A percentile compares a stretch with the other conserved stretches of the same genome.
phyloP scores from a whole-genome alignment of 139 green algal species.

The Micromonas commoda region DNA sequence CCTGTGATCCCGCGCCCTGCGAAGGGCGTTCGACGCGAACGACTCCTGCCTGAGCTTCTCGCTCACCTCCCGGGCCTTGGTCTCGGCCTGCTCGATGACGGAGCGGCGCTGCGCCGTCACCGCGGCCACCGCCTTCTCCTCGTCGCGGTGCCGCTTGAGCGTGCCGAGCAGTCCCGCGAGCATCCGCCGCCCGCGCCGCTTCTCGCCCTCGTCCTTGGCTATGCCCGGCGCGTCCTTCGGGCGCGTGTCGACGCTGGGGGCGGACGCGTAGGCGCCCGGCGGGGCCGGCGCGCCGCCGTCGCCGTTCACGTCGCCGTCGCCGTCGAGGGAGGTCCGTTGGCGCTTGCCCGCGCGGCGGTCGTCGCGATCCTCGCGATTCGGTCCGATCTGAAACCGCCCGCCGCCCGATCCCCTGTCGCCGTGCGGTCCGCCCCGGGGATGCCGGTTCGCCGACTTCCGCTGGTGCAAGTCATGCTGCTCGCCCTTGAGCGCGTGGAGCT shows the following conservation, averaged over 20 bases:
- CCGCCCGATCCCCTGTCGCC: no score
- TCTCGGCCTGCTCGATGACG: background rate
- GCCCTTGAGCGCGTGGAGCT: background rate
- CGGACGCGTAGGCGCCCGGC: background rate
- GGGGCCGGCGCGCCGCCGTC: no score
- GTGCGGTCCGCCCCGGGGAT: no score
- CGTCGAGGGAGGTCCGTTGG: background rate
- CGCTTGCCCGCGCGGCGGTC: no score
- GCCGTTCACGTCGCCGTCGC: background rate
- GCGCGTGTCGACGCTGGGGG: background rate
- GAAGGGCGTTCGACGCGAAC: background rate
- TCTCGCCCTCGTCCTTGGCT: background rate
- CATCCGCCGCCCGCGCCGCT: background rate
- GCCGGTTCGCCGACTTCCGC: no score
- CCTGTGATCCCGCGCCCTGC: background rate
- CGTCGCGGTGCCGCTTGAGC: background rate
- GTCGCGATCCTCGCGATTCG: no score
- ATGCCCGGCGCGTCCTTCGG: background rate
- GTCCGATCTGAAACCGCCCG: no score
- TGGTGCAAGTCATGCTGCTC: background rate
- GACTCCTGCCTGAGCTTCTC: background rate
- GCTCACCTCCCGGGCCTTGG: background rate
- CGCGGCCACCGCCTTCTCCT: background rate
- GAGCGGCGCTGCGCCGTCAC: background rate
- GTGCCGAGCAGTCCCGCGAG: slow-evolving; percentile 12